Conservation (phyloP, 2,329 filamentous ascomycete species). For the Rutstroemia sp. region DNA sequence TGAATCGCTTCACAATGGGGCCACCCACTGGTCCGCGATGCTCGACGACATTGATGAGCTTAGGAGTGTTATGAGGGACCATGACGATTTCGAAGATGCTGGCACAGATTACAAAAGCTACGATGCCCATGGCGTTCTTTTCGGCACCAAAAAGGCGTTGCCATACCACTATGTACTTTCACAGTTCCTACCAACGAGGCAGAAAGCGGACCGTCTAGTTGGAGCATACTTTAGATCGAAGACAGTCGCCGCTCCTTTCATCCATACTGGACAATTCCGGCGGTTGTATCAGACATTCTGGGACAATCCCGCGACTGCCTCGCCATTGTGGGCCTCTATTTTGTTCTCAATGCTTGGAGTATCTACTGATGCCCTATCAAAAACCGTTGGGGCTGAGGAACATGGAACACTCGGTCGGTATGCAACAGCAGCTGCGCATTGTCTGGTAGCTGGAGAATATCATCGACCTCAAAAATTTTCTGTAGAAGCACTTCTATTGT, state of each 20-base stretch:
- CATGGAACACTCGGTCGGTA: not conserved
- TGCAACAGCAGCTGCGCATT: conserved; percentile 34
- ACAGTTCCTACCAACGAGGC: conserved; percentile 15
- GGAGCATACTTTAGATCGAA: conserved; percentile 16
- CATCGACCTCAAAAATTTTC: conserved; percentile 39
- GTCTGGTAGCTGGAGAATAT: conserved; percentile 43
- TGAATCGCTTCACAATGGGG: conserved; percentile 7
- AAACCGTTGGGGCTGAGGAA: not conserved
- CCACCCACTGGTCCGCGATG: conserved; percentile 21
- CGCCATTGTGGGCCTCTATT: conserved; percentile 22
- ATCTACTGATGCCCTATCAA: conserved; percentile 7
- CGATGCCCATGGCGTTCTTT: not conserved
- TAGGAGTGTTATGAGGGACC: conserved; percentile 4
- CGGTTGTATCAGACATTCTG: conserved; percentile 20
- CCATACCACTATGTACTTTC: conserved; percentile 14
- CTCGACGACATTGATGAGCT: conserved; percentile 22
- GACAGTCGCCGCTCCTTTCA: conserved; percentile 15
- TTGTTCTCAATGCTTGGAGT: conserved; percentile 21
- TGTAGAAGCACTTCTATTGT: conserved; percentile 43
- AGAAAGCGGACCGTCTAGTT: conserved; percentile 15
- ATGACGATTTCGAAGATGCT: not conserved
- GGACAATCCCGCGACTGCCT: conserved; percentile 9
- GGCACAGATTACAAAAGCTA: not conserved
- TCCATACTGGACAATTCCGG: conserved; percentile 20
- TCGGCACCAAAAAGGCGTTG: conserved; percentile 1